A percentile compares a stretch with the other conserved stretches of the same genome.
Evolutionary conservation across 495 filamentous ascomycete species (phyloP).

Genomic region (Aspergillus egyptiacus): DNA sequence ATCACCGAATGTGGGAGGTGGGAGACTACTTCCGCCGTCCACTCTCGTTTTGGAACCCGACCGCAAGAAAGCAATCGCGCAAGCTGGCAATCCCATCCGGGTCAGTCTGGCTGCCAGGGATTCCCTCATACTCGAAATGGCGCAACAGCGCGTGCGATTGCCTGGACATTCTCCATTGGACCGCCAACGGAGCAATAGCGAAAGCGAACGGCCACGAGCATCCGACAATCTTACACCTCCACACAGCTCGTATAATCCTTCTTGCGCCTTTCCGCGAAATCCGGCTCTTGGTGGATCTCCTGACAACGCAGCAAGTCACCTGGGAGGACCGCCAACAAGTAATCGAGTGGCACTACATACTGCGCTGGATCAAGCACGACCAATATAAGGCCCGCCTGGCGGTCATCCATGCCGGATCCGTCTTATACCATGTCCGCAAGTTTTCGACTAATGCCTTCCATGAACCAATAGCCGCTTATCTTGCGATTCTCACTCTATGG

Average conservation of each 20-base stretch:
- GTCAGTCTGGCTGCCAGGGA: constrained; percentile 46
- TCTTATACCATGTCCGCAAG: constrained; percentile 46
- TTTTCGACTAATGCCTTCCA: constrained; percentile 46
- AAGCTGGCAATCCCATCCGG: constrained; percentile 31
- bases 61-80: constrained; percentile 39
- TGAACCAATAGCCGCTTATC: constrained; percentile 42
- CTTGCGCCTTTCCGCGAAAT: constrained; percentile 39
- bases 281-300: constrained; percentile 29
- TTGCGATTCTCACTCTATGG: constrained; percentile 48
- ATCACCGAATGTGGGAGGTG: constrained; percentile 48
- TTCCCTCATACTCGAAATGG: constrained; percentile 48
- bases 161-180: constrained; percentile 52
- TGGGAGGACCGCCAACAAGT: constrained; percentile 32
- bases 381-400: constrained; percentile 51
- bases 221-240: constrained; percentile 48
- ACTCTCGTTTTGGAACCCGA: constrained; percentile 45
- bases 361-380: constrained; percentile 46
- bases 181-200: constrained; percentile 41
- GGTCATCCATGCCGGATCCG: constrained; percentile 47
- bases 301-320: constrained; percentile 25
- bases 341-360: constrained; percentile 39
- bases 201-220: constrained; percentile 45
- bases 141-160: constrained; percentile 51
- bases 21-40: constrained; percentile 41
- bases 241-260: constrained; percentile 39